Evolutionary conservation across 306 rosid genomes (phyloP).

Genomic region (Urtica urens): DNA sequence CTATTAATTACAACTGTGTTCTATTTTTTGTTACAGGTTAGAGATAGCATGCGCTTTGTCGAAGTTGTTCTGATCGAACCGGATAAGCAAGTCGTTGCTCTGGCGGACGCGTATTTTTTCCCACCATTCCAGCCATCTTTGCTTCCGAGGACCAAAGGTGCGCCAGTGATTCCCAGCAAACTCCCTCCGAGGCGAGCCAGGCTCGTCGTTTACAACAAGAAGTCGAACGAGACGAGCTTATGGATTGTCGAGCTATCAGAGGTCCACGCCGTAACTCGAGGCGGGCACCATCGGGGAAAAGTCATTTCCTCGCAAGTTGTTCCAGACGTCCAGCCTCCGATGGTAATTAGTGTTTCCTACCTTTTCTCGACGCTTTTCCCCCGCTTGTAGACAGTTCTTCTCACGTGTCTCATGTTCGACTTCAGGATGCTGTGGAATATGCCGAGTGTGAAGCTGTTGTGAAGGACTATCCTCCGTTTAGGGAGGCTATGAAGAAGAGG

Average conservation of each 20-base stretch:
- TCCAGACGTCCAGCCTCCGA: conserved; percentile 87
- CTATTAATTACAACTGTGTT: neutral
- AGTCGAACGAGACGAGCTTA: conserved; percentile 56
- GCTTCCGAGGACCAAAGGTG: conserved; percentile 75
- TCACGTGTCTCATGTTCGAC: neutral
- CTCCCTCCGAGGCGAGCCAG: conserved; percentile 91
- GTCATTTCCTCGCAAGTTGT: conserved; percentile 59
- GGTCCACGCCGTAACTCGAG: conserved; percentile 90
- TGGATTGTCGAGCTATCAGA: conserved; percentile 78
- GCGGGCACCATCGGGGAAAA: conserved; percentile 91
- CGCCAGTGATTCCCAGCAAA: conserved; percentile 61
- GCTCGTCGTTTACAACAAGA: conserved; percentile 71
- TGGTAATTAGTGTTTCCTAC: conserved; percentile 33
- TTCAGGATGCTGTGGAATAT: conserved; percentile 79
- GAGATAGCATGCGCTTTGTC: conserved; percentile 85
- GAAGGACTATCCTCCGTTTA: conserved; percentile 76
- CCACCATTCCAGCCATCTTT: conserved; percentile 92
- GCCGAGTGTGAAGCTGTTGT: conserved; percentile 93
- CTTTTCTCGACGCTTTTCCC: neutral
- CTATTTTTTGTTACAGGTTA: conserved; percentile 39
- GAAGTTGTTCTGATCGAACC: conserved; percentile 79
- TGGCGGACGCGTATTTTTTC: conserved; percentile 90
- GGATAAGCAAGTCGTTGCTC: conserved; percentile 69
- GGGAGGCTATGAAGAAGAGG: conserved; percentile 91
- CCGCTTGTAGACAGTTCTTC: neutral